Evolutionary conservation across 768 basidiomycete species (phyloP).

Genomic region (Termitomyces sp.): DNA sequence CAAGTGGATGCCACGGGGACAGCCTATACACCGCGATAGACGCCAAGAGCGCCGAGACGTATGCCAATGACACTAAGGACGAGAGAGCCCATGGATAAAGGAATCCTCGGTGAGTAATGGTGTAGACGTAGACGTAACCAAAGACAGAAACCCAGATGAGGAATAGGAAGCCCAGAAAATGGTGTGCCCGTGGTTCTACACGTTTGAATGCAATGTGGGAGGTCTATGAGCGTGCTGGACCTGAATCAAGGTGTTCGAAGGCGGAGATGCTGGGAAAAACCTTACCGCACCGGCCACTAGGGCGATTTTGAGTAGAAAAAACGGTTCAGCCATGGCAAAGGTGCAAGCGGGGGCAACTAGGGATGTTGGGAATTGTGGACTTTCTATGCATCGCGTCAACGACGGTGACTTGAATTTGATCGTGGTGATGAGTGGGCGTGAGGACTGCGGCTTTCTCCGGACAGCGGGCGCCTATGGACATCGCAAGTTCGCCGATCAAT

Average conservation of each 20-base stretch:
- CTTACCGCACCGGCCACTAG: not conserved
- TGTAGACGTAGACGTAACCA: constrained; percentile 1
- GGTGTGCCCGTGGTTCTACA: not conserved
- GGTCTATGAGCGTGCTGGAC: not conserved
- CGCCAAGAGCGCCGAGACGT: not conserved
- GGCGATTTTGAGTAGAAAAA: not conserved
- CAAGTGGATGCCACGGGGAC: constrained; percentile 9
- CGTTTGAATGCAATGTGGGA: not conserved
- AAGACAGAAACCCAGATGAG: not conserved
- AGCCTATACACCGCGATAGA: constrained; percentile 9
- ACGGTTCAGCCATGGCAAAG: not conserved
- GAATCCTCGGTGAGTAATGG: not conserved
- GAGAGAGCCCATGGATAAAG: not conserved
- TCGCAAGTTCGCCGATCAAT: not conserved
- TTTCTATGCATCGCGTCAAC: not conserved
- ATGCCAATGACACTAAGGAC: not conserved
- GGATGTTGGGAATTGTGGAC: not conserved
- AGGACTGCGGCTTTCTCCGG: not conserved
- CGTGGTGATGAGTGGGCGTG: not conserved
- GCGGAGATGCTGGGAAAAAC: not conserved
- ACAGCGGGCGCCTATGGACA: not conserved
- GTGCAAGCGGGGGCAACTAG: no score
- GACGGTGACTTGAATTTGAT: not conserved
- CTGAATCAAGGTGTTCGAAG: not conserved
- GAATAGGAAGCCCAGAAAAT: not conserved